phyloP scores from a whole-genome alignment of 2,329 filamentous ascomycete genomes.

The Alternaria sp. region DNA sequence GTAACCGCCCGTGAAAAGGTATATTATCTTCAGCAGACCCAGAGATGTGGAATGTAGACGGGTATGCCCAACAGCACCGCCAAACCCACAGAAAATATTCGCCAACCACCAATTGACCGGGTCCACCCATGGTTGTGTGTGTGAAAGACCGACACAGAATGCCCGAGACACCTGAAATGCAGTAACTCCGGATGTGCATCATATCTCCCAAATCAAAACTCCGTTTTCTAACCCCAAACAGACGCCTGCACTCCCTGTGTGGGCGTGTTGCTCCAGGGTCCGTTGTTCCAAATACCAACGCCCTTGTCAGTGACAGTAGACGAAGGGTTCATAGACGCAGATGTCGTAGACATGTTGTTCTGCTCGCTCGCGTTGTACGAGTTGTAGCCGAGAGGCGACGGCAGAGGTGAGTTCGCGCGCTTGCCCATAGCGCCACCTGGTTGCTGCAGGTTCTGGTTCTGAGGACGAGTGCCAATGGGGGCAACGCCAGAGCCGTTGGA shows the following conservation, averaged over 20 bases:
- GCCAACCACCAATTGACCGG: slow-evolving; percentile 34
- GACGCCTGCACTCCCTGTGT: slow-evolving; percentile 84
- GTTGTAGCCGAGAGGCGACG: slow-evolving; percentile 77
- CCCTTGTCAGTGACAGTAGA: slow-evolving; percentile 57
- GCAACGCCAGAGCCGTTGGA: slow-evolving; percentile 74
- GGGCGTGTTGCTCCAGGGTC: slow-evolving; percentile 80
- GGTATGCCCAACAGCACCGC: slow-evolving; percentile 41
- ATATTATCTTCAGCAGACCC: slow-evolving; percentile 42
- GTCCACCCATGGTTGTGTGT: slow-evolving; percentile 38
- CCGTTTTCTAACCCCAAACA: slow-evolving; percentile 79
- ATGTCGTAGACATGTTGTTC: slow-evolving; percentile 56
- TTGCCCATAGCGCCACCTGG: slow-evolving; percentile 72
- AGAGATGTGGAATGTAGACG: slow-evolving; percentile 46
- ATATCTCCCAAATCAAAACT: slow-evolving; percentile 48
- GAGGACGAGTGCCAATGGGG: slow-evolving; percentile 91
- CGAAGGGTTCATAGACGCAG: slow-evolving; percentile 67
- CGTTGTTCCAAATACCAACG: slow-evolving; percentile 74
- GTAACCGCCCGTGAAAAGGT: slow-evolving; percentile 39
- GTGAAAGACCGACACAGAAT: slow-evolving; percentile 51
- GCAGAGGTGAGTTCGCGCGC: slow-evolving; percentile 86
- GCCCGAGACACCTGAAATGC: slow-evolving; percentile 55
- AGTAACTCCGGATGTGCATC: slow-evolving; percentile 55
- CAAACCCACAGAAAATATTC: slow-evolving; percentile 46
- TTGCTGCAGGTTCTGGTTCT: slow-evolving; percentile 63
- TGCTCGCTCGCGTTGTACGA: slow-evolving; percentile 70